phyloP scores from a whole-genome alignment of 1,284 basidiomycete species.

The Ustilago trichophora region DNA sequence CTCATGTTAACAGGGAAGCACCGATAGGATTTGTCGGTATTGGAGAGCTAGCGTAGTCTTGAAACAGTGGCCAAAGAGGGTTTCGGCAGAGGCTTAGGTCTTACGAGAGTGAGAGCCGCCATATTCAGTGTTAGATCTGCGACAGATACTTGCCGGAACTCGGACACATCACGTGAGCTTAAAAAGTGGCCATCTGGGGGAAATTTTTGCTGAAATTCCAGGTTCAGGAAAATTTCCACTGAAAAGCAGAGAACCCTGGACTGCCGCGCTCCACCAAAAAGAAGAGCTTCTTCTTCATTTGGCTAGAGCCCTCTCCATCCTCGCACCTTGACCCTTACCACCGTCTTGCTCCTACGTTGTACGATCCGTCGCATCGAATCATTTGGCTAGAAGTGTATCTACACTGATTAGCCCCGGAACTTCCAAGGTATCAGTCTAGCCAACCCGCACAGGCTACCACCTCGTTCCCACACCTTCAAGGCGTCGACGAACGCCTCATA shows the following conservation, averaged over 20 bases:
- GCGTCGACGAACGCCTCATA: conserved; percentile 7
- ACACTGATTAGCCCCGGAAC: too few species aligned
- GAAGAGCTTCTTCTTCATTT: not conserved
- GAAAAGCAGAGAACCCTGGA: conserved; percentile 22
- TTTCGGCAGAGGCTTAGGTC: too few species aligned
- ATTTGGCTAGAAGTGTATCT: too few species aligned
- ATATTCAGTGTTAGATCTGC: conserved; percentile 14
- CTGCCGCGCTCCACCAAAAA: conserved; percentile 3
- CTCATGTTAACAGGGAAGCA: too few species aligned
- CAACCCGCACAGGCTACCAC: not conserved
- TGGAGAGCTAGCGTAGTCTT: too few species aligned
- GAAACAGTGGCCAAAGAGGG: too few species aligned
- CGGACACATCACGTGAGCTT: conserved; percentile 33
- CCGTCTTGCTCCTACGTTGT: not conserved
- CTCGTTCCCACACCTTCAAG: not conserved
- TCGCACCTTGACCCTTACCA: conserved; percentile 2
- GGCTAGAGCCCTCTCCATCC: not conserved
- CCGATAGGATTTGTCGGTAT: too few species aligned
- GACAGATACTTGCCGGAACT: conserved; percentile 6
- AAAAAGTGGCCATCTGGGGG: conserved; percentile 9
- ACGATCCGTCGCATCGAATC: too few species aligned
- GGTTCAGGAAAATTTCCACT: conserved; percentile 23
- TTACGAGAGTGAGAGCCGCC: too few species aligned
- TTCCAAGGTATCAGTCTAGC: not conserved
- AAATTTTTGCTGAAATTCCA: conserved; percentile 25